Percentiles rank a stretch among this genome's conserved stretches.
Evolutionary conservation across 441 rosid species (phyloP).

Genomic region (Populus trichocarpa): DNA sequence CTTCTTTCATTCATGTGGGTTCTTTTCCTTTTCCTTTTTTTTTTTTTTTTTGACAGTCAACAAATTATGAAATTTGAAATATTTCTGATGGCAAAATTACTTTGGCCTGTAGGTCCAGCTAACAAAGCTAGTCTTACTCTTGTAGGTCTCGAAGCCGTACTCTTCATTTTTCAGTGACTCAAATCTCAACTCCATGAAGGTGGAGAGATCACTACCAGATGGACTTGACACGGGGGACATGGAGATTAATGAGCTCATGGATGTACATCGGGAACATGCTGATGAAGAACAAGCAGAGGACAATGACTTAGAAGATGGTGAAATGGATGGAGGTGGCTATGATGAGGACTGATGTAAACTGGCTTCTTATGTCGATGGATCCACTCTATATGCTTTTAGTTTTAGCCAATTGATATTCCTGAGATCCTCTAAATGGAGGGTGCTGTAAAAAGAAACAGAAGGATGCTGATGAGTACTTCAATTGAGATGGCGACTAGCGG

Average conservation of each 20-base stretch:
- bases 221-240: constrained; percentile 18
- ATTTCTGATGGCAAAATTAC: too few relatives aligned
- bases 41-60: not conserved
- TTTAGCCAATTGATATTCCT: too few relatives aligned
- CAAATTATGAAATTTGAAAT: not conserved
- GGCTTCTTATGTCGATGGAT: not conserved
- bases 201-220: constrained; percentile 22
- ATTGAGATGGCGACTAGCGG: not conserved
- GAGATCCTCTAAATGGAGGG: not conserved
- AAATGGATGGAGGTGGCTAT: constrained; percentile 31
- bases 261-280: constrained; percentile 19
- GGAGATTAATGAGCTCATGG: constrained; percentile 9
- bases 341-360: constrained; percentile 21
- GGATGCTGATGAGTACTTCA: not conserved
- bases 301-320: constrained; percentile 33
- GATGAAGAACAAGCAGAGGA: constrained; percentile 38
- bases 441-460: not conserved
- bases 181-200: constrained; percentile 50
- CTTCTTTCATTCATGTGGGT: too few relatives aligned
- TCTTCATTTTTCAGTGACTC: constrained; percentile 55
- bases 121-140: not conserved
- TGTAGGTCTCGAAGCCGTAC: constrained; percentile 80
- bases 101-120: not conserved
- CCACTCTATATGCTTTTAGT: too few relatives aligned
- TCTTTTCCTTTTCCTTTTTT: not conserved